phyloP scores from a whole-genome alignment of 2,329 filamentous ascomycete species.

The Zymoseptoria crescenta region DNA sequence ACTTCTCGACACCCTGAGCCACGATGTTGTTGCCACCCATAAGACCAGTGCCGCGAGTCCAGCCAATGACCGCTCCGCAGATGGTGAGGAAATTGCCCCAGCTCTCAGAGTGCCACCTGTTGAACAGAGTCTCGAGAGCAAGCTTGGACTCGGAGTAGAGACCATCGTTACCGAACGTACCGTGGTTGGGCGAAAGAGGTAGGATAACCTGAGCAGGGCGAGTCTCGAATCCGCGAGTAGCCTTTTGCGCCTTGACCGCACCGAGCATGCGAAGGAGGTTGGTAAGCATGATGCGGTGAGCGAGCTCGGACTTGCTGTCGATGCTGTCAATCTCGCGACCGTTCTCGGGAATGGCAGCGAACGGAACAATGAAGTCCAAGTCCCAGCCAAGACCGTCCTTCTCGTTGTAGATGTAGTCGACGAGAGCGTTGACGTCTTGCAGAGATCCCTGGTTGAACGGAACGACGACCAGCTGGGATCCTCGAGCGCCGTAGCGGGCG shows the following conservation, averaged over 20 bases:
- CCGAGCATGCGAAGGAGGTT: constrained; percentile 90
- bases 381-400: constrained; percentile 98
- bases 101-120: constrained; percentile 94
- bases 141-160: constrained; percentile 98
- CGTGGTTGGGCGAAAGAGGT: constrained; percentile 93
- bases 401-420: constrained; percentile 92
- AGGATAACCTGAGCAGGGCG: constrained; percentile 94
- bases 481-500: constrained; percentile 82
- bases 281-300: constrained; percentile 97
- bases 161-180: constrained; percentile 95
- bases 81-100: constrained; percentile 98
- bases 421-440: constrained; percentile 87
- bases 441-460: constrained; percentile 99
- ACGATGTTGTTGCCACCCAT: constrained; percentile 98
- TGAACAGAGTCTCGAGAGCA: constrained; percentile 93
- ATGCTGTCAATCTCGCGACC: constrained; percentile 95
- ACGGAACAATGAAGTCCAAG: constrained; percentile 89
- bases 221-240: constrained; percentile 80
- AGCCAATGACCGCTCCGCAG: constrained; percentile 95
- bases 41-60: constrained; percentile 95
- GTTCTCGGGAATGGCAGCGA: constrained; percentile 95
- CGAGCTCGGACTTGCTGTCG: constrained; percentile 94
- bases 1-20: constrained; percentile 91
- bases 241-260: constrained; percentile 83
- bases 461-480: constrained; percentile 93